These are phyloP conservation scores for Termitomyces heimii DNA, from an alignment of 768 basidiomycete species.

Conservation along the genomic window DNA sequence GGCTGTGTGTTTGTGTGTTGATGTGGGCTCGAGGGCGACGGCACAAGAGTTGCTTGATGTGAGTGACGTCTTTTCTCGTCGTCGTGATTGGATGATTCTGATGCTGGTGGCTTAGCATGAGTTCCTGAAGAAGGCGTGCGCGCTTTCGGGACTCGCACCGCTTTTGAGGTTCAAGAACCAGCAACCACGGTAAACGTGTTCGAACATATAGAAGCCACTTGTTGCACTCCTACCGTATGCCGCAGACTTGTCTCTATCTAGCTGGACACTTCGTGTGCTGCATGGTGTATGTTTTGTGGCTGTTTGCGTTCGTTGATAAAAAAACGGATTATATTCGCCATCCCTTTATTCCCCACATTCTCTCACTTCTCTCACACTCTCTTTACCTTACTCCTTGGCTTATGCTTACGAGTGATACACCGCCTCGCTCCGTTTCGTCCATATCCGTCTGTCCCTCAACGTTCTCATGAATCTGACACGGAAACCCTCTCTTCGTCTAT, in stretches of 20 bases:
- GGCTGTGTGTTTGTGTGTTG: conserved; percentile 97
- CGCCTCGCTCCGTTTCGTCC: neutral
- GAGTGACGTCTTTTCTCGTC: conserved; percentile 21
- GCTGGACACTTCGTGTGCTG: neutral
- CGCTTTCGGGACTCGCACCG: conserved; percentile 76
- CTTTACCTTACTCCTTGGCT: neutral
- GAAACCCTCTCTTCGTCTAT: neutral
- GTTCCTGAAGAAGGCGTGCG: conserved; percentile 87
- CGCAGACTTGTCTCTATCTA: neutral
- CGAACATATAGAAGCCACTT: neutral
- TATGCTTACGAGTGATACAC: neutral
- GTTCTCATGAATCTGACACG: neutral
- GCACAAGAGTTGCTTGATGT: conserved; percentile 83
- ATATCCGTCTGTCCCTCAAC: neutral
- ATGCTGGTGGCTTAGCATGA: conserved; percentile 66
- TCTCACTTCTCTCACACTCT: neutral
- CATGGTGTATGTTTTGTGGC: neutral
- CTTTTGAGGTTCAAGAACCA: conserved; percentile 77
- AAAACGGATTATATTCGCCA: neutral
- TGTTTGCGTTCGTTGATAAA: neutral
- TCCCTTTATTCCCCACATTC: neutral
- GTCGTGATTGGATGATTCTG: conserved; percentile 7
- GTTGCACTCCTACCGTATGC: neutral
- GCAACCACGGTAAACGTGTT: conserved; percentile 29
- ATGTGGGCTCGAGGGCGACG: conserved; percentile 89